Conservation (phyloP, 768 basidiomycete genomes). For the Paxillus involutus region DNA sequence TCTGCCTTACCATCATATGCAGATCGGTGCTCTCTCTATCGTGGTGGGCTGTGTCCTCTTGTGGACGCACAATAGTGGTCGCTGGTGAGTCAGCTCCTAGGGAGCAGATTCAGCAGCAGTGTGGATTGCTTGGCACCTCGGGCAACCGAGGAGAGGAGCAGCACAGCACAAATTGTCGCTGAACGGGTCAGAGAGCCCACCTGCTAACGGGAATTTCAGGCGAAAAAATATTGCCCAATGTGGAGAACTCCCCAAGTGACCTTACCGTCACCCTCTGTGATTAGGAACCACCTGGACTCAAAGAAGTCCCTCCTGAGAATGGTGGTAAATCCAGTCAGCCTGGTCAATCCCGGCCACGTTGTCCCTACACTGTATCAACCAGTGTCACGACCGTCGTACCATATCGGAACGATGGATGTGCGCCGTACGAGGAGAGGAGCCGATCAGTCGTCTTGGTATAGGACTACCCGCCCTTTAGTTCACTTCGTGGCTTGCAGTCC, state of each 20-base stretch:
- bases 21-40: slow-evolving; percentile 21
- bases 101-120: fast-evolving
- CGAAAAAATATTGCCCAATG: no score
- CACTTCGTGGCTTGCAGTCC: slow-evolving; percentile 26
- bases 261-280: slow-evolving; percentile 4
- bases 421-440: slow-evolving; percentile 17
- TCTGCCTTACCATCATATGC: not conserved
- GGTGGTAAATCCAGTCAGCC: not conserved
- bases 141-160: slow-evolving; percentile 1
- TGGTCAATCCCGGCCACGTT: slow-evolving; percentile 2
- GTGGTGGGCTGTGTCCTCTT: slow-evolving; percentile 9
- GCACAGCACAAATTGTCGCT: not conserved
- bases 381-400: slow-evolving; percentile 2
- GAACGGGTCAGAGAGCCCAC: not conserved
- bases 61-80: slow-evolving; percentile 7
- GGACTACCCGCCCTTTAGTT: slow-evolving; percentile 22
- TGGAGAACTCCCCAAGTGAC: not conserved
- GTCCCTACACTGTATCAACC: slow-evolving; percentile 7
- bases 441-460: not conserved
- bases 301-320: no score
- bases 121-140: not conserved
- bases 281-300: no score
- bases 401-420: not conserved
- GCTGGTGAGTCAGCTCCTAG: not conserved
- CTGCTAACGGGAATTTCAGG: not conserved